phyloP scores from a whole-genome alignment of 108 stramenopile species.

The Skeletonema potamos region DNA sequence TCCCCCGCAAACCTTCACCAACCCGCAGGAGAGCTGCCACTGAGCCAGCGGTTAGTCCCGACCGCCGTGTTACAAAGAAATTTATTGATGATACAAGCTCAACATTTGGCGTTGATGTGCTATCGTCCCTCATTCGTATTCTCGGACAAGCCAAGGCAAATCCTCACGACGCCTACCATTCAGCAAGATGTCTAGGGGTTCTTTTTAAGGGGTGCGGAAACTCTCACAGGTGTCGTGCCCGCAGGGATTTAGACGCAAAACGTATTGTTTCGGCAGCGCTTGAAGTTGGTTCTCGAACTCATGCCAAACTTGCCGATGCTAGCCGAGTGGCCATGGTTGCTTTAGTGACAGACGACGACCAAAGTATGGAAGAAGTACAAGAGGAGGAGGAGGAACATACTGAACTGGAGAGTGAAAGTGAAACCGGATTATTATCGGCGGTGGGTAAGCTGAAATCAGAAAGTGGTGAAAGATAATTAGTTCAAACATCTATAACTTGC shows the following conservation, averaged over 20 bases:
- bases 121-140: constrained; percentile 73
- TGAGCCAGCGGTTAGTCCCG: constrained; percentile 45
- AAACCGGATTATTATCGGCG: neutral
- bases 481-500: neutral
- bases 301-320: constrained; percentile 68
- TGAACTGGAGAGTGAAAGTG: constrained; percentile 18
- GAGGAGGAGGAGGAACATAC: constrained; percentile 13
- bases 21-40: constrained; percentile 31
- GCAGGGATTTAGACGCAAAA: constrained; percentile 82
- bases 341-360: constrained; percentile 39
- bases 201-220: constrained; percentile 64
- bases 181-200: constrained; percentile 76
- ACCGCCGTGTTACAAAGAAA: constrained; percentile 51
- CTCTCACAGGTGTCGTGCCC: constrained; percentile 68
- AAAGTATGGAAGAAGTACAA: constrained; percentile 28
- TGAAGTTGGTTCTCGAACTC: constrained; percentile 78
- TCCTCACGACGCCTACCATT: constrained; percentile 85
- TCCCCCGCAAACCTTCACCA: constrained; percentile 14
- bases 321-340: constrained; percentile 41
- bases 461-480: constrained; percentile 7
- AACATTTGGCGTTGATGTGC: constrained; percentile 64
- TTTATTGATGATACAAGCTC: constrained; percentile 68
- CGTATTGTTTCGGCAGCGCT: constrained; percentile 77
- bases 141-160: constrained; percentile 74
- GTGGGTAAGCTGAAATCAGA: constrained; percentile 5